Evolutionary conservation across 495 filamentous ascomycete genomes (phyloP), one percentile per base, ranked within the genome.

Genomic region (Penicillium bovifimosum): DNA sequence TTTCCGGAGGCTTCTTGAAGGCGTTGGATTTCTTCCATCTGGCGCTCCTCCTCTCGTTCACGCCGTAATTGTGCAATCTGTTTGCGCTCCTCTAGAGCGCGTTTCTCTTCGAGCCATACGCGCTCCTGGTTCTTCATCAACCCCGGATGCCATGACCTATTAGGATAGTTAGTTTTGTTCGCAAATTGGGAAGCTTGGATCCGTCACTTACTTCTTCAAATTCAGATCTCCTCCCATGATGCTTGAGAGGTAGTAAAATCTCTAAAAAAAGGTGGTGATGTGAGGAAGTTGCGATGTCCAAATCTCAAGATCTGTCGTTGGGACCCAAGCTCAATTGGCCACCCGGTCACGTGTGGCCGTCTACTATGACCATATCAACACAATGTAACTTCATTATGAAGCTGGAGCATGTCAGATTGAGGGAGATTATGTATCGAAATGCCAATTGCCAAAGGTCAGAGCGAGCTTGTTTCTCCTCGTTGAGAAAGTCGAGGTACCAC

Each of bases 21-120:
- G 39, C 84, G 82, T 62, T 96, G 87, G 2, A 97, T 84, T 62
- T 96, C 93, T 64, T 96, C 87, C 55, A 96, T 88, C 50, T 85
- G 81, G 9, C 95, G 86, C 72, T 99, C 93, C 72, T 99, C 91
- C 60, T 90, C 86, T 41, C 95, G 83, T 70, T 99, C 93, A 54
- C 95, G 92, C 41, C 85, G 83, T 50, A 89, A 79, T 66, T 90
- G 86, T 11, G 92, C 88, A 60, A 90, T 90, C 34, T 84, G 82
- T 70, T 96, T 96, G 66, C 93, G 86, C 73, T 97, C 95, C 41
- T 95, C 89, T 0, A 99, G 81, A n/a, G 93, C 93, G 56, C 88
- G 86, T 64, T 93, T 84, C 63, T 99, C 91, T 63, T 90, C 85
- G 20, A 86, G 78, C 84, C 87, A 95, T 52, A 95, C 90, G 56